Evolutionary conservation across 202 grass and related monocot species (phyloP).

Genomic region (Eragrostis tef): DNA sequence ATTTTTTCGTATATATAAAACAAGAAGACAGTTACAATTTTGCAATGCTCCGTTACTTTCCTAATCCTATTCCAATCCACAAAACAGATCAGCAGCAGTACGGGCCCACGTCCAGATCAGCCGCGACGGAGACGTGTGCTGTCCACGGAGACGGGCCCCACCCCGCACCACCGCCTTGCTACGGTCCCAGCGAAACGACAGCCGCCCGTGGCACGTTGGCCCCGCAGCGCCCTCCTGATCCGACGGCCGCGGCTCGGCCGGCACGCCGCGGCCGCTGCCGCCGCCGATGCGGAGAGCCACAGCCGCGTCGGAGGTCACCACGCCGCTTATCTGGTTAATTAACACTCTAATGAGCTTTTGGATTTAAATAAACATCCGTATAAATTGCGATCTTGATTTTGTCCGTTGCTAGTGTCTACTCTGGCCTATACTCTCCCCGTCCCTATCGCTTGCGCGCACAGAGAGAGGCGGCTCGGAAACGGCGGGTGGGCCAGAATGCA

Average conservation of each 20-base stretch:
- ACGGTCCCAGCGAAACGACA: conserved; percentile 15
- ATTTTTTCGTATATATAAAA: neutral
- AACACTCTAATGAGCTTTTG: neutral
- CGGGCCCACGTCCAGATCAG: conserved; percentile 55
- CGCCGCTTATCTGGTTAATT: conserved; percentile 17
- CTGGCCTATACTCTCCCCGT: neutral
- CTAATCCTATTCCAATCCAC: conserved; percentile 2
- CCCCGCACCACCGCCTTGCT: neutral
- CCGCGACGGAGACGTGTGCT: conserved; percentile 36
- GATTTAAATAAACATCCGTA: conserved; percentile 13
- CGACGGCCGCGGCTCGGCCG: conserved; percentile 25
- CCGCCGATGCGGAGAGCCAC: conserved; percentile 55
- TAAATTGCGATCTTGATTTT: neutral
- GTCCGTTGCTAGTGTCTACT: neutral
- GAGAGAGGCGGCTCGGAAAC: neutral
- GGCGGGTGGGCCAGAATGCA: conserved; percentile 8
- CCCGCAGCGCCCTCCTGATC: neutral
- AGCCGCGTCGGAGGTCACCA: conserved; percentile 43
- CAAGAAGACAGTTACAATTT: conserved; percentile 38
- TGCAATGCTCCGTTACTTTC: conserved; percentile 8
- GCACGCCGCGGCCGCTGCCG: conserved; percentile 36
- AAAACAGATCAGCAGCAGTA: neutral
- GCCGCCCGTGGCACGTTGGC: conserved; percentile 50
- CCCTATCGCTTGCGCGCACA: neutral
- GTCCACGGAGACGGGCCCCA: neutral